Conservation (phyloP, 2,329 filamentous ascomycete genomes). For the Diaporthe citri region DNA sequence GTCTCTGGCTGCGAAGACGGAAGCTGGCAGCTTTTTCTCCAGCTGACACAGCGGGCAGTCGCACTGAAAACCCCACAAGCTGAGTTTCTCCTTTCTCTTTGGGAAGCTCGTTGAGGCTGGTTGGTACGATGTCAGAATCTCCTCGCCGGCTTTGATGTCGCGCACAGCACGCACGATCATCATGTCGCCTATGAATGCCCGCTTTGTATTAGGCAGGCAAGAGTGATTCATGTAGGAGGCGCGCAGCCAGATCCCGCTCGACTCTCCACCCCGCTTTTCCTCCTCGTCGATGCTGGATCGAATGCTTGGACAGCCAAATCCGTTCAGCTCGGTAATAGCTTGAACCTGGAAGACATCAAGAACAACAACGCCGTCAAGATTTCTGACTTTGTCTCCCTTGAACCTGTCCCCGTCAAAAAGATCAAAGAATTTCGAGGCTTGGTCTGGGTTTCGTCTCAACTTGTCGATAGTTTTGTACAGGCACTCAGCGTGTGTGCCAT, state of each 20-base stretch:
- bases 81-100: neutral
- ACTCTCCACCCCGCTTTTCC: fast-evolving
- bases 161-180: slow-evolving; percentile 51
- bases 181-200: slow-evolving; percentile 49
- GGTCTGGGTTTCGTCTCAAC: neutral
- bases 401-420: neutral
- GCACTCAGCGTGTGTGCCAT: neutral
- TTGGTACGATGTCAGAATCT: slow-evolving; percentile 46
- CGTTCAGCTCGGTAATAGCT: slow-evolving; percentile 37
- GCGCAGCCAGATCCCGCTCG: slow-evolving; percentile 46
- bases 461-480: neutral
- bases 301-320: slow-evolving; percentile 36
- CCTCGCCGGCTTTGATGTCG: slow-evolving; percentile 52
- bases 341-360: slow-evolving; percentile 41
- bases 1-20: slow-evolving; percentile 43
- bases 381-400: neutral
- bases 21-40: slow-evolving; percentile 44
- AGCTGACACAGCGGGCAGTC: slow-evolving; percentile 53
- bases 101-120: fast-evolving
- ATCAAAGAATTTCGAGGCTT: neutral
- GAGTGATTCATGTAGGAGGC: slow-evolving; percentile 48
- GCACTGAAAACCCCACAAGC: slow-evolving; percentile 52
- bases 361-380: slow-evolving; percentile 34
- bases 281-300: neutral
- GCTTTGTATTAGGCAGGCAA: slow-evolving; percentile 49